Conservation (phyloP, 108 stramenopile genomes). For the Nitzschia palea region DNA sequence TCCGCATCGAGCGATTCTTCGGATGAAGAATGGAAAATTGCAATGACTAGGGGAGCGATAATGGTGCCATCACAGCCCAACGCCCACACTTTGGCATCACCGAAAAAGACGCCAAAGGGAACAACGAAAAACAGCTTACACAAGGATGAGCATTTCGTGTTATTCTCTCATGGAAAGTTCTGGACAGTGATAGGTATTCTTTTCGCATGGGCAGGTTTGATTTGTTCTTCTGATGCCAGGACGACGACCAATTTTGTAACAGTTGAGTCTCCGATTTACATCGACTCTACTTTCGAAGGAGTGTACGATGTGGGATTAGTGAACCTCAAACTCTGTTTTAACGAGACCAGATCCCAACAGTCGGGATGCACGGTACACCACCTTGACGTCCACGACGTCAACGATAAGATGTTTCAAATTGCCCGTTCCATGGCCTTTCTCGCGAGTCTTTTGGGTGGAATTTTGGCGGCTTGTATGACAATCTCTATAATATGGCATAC, state of each 20-base stretch:
- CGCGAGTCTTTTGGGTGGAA: conserved; percentile 31
- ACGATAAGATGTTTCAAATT: conserved; percentile 34
- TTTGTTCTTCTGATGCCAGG: conserved; percentile 8
- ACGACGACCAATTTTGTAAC: conserved; percentile 32
- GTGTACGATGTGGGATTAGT: conserved; percentile 36
- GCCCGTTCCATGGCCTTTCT: conserved; percentile 28
- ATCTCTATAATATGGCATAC: conserved; percentile 39
- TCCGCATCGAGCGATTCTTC: conserved; percentile 11
- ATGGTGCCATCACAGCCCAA: neutral
- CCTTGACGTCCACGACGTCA: conserved; percentile 22
- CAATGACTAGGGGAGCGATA: neutral
- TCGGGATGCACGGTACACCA: conserved; percentile 18
- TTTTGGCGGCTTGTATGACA: conserved; percentile 32
- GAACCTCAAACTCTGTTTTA: conserved; percentile 41
- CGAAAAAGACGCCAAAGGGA: too few species aligned
- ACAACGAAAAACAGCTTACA: neutral
- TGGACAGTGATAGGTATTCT: conserved; percentile 35
- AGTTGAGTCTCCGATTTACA: conserved; percentile 25
- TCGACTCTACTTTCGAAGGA: conserved; percentile 34
- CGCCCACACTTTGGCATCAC: too few species aligned
- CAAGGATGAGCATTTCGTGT: conserved; percentile 8
- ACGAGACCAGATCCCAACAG: conserved; percentile 10
- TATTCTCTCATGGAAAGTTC: conserved; percentile 34
- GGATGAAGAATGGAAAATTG: neutral
- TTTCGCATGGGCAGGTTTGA: conserved; percentile 23